A percentile compares a stretch with the other conserved stretches of the same genome.
These are phyloP conservation scores for Wallacemonas sp. DNA, from an alignment of 208 protist genomes.

Conservation along the genomic window DNA sequence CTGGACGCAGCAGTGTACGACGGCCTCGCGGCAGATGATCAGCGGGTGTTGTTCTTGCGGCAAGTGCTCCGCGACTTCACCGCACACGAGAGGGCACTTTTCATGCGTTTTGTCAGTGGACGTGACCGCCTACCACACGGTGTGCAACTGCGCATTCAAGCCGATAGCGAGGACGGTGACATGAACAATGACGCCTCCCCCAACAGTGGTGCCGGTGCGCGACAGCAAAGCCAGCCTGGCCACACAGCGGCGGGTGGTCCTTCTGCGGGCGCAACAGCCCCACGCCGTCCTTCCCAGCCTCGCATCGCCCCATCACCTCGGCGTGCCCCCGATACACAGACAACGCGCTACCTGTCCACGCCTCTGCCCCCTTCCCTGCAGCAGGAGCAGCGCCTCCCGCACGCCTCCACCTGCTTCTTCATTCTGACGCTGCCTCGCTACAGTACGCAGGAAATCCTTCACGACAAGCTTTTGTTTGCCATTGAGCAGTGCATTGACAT, in stretches of 20 bases:
- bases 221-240: not conserved
- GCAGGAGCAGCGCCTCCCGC: conserved; percentile 81
- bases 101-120: conserved; percentile 93
- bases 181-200: conserved; percentile 9
- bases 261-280: not conserved
- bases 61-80: conserved; percentile 78
- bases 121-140: conserved; percentile 79
- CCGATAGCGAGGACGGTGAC: conserved; percentile 33
- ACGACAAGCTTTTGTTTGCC: conserved; percentile 93
- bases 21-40: conserved; percentile 45
- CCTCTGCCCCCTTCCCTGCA: not conserved
- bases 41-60: conserved; percentile 76
- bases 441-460: conserved; percentile 84
- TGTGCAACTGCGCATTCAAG: conserved; percentile 82
- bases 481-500: conserved; percentile 95
- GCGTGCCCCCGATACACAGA: not conserved
- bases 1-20: conserved; percentile 85
- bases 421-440: conserved; percentile 93
- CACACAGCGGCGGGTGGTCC: not conserved
- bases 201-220: not conserved
- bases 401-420: conserved; percentile 96
- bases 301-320: not conserved
- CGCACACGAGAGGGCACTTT: conserved; percentile 75
- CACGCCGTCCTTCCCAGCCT: conserved; percentile 1
- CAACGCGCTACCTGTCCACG: not conserved